Conservation (phyloP, 768 basidiomycete species). For the Hortiboletus flavorubellus region DNA sequence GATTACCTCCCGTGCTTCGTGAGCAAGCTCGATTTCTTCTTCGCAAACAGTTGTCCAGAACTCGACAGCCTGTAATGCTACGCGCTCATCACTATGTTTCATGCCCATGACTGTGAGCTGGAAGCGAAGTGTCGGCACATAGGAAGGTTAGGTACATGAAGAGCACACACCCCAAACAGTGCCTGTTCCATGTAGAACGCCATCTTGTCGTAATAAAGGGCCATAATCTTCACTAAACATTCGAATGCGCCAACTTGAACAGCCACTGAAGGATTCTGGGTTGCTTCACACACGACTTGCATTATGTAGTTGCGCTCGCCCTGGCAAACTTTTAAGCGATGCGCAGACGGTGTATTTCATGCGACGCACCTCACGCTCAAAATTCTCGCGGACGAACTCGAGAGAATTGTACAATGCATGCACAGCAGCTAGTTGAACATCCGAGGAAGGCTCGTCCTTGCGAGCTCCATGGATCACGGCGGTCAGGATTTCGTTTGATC, state of each 20-base stretch:
- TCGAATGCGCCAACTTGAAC: constrained; percentile 98
- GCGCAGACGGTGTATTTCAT: neutral
- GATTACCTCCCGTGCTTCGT: constrained; percentile 87
- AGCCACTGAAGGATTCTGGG: constrained; percentile 71
- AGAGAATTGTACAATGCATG: constrained; percentile 92
- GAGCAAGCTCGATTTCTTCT: constrained; percentile 88
- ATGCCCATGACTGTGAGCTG: constrained; percentile 97
- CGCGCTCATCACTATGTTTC: constrained; percentile 88
- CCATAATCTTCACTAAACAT: constrained; percentile 95
- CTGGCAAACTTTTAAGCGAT: constrained; percentile 38
- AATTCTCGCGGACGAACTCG: constrained; percentile 97
- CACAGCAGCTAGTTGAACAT: constrained; percentile 92
- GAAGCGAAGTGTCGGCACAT: constrained; percentile 13
- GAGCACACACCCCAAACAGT: constrained; percentile 79
- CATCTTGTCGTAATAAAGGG: constrained; percentile 99
- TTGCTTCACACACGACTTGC: constrained; percentile 99
- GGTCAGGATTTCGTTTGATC: constrained; percentile 96
- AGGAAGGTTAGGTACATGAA: constrained; percentile 2
- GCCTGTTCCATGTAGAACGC: constrained; percentile 99
- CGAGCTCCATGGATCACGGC: constrained; percentile 98
- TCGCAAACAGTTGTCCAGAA: constrained; percentile 99
- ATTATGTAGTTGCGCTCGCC: constrained; percentile 99
- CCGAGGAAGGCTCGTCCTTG: constrained; percentile 87
- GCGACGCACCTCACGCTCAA: constrained; percentile 84
- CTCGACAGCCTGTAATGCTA: constrained; percentile 94